A percentile compares a stretch with the other conserved stretches of the same genome.
Conservation (phyloP, 2,329 filamentous ascomycete genomes). For the Microcera coccophila region DNA sequence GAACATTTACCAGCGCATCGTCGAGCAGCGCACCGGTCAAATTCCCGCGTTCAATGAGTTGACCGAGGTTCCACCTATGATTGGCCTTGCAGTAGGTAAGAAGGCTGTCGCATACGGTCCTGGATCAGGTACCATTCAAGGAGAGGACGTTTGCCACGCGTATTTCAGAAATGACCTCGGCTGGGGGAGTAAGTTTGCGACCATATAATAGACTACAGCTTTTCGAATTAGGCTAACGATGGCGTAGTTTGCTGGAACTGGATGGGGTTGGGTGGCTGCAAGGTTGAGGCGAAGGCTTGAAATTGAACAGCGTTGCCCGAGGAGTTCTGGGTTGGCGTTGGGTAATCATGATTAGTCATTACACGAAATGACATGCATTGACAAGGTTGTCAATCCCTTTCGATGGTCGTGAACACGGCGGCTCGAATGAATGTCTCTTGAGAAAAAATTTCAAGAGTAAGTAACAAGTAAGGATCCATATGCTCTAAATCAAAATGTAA, state of each 20-base stretch:
- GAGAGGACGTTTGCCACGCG: constrained; percentile 57
- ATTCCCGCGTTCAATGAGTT: constrained; percentile 48
- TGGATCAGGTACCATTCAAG: constrained; percentile 52
- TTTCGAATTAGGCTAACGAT: no score
- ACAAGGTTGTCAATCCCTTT: no score
- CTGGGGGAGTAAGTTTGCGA: constrained; percentile 53
- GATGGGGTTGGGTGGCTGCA: constrained; percentile 43
- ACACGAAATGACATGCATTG: no score
- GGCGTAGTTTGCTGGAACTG: constrained; percentile 56
- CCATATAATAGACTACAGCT: no score
- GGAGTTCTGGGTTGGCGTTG: not conserved
- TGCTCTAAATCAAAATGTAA: no score
- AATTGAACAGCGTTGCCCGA: not conserved
- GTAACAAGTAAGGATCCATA: no score
- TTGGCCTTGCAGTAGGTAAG: constrained; percentile 68
- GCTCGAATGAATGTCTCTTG: no score
- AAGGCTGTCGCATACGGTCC: constrained; percentile 62
- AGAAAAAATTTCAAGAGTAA: no score
- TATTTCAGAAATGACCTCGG: constrained; percentile 69
- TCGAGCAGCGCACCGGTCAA: constrained; percentile 37
- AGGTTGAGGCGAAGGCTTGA: constrained; percentile 23
- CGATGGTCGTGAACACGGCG: no score
- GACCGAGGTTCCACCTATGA: constrained; percentile 57
- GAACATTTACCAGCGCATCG: constrained; percentile 64
- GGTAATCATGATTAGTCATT: not conserved